These are phyloP conservation scores for Andrographis paniculata DNA, from an alignment of 305 asterid genomes.

Conservation along the genomic window DNA sequence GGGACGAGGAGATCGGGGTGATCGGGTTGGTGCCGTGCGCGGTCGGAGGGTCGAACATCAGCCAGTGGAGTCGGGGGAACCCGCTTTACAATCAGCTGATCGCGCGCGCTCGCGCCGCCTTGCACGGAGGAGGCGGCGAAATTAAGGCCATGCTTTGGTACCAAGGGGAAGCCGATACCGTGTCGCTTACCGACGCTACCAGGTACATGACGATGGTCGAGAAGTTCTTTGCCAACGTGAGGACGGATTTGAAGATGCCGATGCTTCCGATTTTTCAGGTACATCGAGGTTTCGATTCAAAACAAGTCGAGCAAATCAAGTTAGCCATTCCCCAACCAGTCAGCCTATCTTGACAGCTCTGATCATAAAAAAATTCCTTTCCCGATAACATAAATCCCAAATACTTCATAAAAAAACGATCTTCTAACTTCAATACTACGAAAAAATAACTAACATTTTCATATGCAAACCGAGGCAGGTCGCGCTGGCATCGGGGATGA, in stretches of 20 bases:
- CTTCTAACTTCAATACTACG: too few species aligned
- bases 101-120: conserved; percentile 18
- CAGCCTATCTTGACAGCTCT: too few species aligned
- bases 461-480: too few species aligned
- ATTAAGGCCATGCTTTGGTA: conserved; percentile 34
- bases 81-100: conserved; percentile 18
- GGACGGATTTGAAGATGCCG: conserved; percentile 21
- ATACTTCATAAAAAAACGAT: too few species aligned
- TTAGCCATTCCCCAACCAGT: too few species aligned
- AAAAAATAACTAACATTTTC: too few species aligned
- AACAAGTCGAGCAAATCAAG: too few species aligned
- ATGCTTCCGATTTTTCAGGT: conserved; percentile 17
- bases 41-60: conserved; percentile 29
- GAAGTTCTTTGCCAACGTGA: conserved; percentile 16
- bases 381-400: too few species aligned
- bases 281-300: too few species aligned
- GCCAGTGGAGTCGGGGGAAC: conserved; percentile 24
- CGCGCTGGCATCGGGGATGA: too few species aligned
- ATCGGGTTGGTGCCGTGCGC: conserved; percentile 38
- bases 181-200: conserved; percentile 11
- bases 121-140: conserved; percentile 21
- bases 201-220: conserved; percentile 17
- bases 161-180: conserved; percentile 40
- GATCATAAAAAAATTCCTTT: too few species aligned
- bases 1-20: conserved; percentile 9